Evolutionary conservation across 176 grass and related monocot genomes (phyloP), one percentile per base, ranked within the genome.

Genomic region (Tillandsia leiboldiana): DNA sequence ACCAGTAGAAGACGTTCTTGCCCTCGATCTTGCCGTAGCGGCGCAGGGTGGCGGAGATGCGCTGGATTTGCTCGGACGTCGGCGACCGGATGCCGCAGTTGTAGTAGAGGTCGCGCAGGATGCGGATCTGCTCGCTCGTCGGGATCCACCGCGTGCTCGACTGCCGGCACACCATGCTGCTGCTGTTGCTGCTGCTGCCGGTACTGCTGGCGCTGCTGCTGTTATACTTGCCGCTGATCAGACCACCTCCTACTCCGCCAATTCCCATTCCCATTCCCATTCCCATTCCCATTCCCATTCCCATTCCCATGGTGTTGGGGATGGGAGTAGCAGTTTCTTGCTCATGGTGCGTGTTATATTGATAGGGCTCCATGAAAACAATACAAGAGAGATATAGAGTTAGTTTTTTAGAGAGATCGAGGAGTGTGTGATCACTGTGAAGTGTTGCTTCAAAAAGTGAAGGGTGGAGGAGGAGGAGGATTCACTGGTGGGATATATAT

Each of bases 1-100:
- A 99, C 94, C 94, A 99, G 72, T 99, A 99, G 77, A 99, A 99
- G 29, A 99, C 94, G 72, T 99, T 99, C 86, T 99, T 99, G 64
- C 94, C 94, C 77, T 99, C 94, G 72, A 99, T 93, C 68, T 83
- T 81, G 74, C 94, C 90, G 68, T 88, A 87, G 80, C 93, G 82
- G 10, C 94, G 84, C 0, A 99, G 84, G 62, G 81, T 77, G 20
- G 77, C 82, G 2, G 94, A 87, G 77, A 99, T 99, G 53, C 87
- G 80, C 80, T 99, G 94, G 70, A 99, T 99, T 84, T 99, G 89
- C 59, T 99, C 94, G 29, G 86, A 66, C 77, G 79, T 93, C 2
- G 94, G 94, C 23, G 94, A 99, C 71, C 94, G 66, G 75, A 99
- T 74, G 61, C 94, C 94, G 66, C 79, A 86, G 77, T 78, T 72